Conservation (phyloP, 2,329 filamentous ascomycete genomes). For the Monilinia fructicola region DNA sequence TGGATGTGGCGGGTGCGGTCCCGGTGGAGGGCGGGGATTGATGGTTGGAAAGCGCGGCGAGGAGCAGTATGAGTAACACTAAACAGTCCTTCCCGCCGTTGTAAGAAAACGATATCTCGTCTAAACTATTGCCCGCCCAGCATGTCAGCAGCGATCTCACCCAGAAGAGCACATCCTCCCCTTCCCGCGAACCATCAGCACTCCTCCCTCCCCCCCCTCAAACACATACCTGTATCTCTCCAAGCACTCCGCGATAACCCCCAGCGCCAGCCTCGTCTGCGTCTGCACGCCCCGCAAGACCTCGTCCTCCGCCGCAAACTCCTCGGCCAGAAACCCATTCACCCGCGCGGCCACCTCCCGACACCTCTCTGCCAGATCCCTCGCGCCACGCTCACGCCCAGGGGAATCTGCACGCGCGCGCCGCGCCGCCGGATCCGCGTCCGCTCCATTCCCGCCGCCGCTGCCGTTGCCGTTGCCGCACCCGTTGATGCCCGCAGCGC, state of each 20-base stretch:
- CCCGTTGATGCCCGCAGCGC: not conserved
- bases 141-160: conserved; percentile 2
- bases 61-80: conserved; percentile 84
- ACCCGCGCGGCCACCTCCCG: conserved; percentile 32
- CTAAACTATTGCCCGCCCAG: conserved; percentile 53
- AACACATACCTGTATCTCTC: conserved; percentile 64
- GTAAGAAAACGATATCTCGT: conserved; percentile 85
- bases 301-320: conserved; percentile 29
- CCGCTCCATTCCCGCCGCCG: not conserved
- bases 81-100: conserved; percentile 98
- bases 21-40: conserved; percentile 41
- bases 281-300: conserved; percentile 54
- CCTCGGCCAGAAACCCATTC: conserved; percentile 37
- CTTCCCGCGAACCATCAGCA: no score
- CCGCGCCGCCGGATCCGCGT: not conserved
- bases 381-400: not conserved
- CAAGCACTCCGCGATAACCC: conserved; percentile 73
- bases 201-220: not conserved
- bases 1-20: conserved; percentile 77
- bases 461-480: not conserved
- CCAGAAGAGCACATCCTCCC: conserved; percentile 2
- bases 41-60: conserved; percentile 46
- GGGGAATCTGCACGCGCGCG: not conserved
- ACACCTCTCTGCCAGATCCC: conserved; percentile 29
- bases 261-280: conserved; percentile 71